Evolutionary conservation across 2,329 filamentous ascomycete species (phyloP), one percentile per base, ranked within the genome.

Genomic region (Xylaria sp.): DNA sequence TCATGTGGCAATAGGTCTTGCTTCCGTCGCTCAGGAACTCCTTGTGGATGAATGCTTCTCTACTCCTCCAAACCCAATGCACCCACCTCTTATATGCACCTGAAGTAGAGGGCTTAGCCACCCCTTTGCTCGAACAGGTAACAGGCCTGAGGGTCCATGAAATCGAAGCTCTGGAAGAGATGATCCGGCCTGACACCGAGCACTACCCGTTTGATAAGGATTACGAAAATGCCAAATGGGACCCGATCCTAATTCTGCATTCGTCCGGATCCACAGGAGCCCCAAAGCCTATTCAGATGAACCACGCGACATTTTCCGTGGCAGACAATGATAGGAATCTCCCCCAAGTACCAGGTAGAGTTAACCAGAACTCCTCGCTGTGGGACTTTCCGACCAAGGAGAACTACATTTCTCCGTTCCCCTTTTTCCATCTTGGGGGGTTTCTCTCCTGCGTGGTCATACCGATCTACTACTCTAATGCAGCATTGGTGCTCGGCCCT

Each of bases 181-280:
- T 61, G 43, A 34, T 56, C 8, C 38, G 13, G 26, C 13, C 44
- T 19, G 44, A 8, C 1, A 41, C 44, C 29, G 19, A 47, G 24
- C 48, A 59, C 16, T 60, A 49, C 34, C 9, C 19, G 0, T 62
- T 54, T 45, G 40, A 60, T 7, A 60, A 57, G n/a, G 44, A 48
- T 5, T 62, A 53, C 22, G 51, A 52, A 20, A 41, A 44, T 1
- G 51, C 50, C 1, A 58, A 49, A 39, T 55, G 49, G 44, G 53
- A 62, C 11, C 60, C 60, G 16, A 51, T 59, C 9, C 53, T 62
- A 7, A 50, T 62, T 18, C 49, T 59, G 8, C 57, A 60, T 26
- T 62, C 60, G 13, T 61, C 60, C 1, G 60, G 60, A 13, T 62
- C 60, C 4, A 62, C 60, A 37, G 59, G 59, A 2, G 39, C 46